Evolutionary conservation across 768 basidiomycete genomes (phyloP).

Genomic region (Gautieria morchelliformis): DNA sequence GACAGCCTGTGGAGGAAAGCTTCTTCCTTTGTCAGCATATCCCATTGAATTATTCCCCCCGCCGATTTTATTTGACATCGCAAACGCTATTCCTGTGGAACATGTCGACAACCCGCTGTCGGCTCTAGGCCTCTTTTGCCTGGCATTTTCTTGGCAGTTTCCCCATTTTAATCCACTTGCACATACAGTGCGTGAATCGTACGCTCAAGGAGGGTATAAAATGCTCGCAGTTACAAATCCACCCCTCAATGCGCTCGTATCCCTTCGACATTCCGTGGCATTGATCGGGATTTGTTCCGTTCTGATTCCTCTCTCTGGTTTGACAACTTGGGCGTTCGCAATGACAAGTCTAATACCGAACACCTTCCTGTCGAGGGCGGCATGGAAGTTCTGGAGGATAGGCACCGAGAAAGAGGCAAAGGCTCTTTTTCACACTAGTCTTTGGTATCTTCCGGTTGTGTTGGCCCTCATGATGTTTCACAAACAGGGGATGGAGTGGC

Average conservation of each 20-base stretch:
- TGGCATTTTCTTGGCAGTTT: constrained; percentile 97
- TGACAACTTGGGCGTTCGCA: constrained; percentile 89
- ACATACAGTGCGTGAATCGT: constrained; percentile 75
- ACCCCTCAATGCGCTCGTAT: constrained; percentile 71
- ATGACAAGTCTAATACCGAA: constrained; percentile 72
- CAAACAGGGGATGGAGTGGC: constrained; percentile 79
- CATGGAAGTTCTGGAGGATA: constrained; percentile 64
- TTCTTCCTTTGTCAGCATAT: constrained; percentile 56
- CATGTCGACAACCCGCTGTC: constrained; percentile 65
- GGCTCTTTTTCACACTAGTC: constrained; percentile 63
- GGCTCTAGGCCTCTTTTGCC: constrained; percentile 68
- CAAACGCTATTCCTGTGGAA: constrained; percentile 27
- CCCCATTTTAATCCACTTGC: constrained; percentile 96
- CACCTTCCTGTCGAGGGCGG: constrained; percentile 51
- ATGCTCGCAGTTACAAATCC: constrained; percentile 86
- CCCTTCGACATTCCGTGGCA: constrained; percentile 71
- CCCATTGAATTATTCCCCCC: constrained; percentile 56
- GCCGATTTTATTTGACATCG: constrained; percentile 41
- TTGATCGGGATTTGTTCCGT: constrained; percentile 71
- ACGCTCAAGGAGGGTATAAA: constrained; percentile 86
- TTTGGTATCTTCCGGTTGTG: constrained; percentile 88
- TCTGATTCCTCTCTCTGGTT: constrained; percentile 77
- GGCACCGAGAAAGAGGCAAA: constrained; percentile 69
- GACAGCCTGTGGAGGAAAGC: constrained; percentile 82
- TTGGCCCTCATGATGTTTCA: constrained; percentile 92